Evolutionary conservation across 371 early-diverging fungal species (phyloP), one percentile per base, ranked within the genome.

Genomic region (Rhizopus sp.): DNA sequence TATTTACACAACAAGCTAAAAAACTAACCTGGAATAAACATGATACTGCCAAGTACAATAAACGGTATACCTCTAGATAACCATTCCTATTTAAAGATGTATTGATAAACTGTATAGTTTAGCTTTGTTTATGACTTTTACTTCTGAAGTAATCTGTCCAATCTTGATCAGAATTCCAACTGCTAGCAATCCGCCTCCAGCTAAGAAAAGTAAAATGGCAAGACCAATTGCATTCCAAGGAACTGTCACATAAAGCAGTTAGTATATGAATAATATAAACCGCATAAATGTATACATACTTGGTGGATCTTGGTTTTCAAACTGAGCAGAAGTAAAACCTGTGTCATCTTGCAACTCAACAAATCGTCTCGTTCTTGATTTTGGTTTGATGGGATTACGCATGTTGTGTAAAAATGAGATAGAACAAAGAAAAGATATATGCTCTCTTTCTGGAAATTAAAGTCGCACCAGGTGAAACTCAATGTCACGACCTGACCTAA

Each of bases 201-300:
- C 32, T 7, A 74, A 23, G 45, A 87, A 73, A 3, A 87, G 63
- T 32, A 77, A 45, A 23, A 64, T 49, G 4, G 87, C 85, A n/a
- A 87, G 62, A 9, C 68, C 59, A 52, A 87, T 87, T 4, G 87
- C 84, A 45, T 77, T 87, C 85, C 85, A 85, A 49, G 87, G 87
- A 64, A 84, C 85, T 84, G 53, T 6, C 46, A 12, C 23, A 9
- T 6, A 30, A 23, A 7, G 7, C n/a, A 4, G 4, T 23, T 3
- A 46, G 9, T 7, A 16, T 3, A 46, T 46, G 29, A 4, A n/a
- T 15, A 41, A 2, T 37, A 23, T 40, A 12, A n/a, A 4, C 6
- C 5, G 13, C 6, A n/a, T n/a, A 41, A 41, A 13, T 7, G 5
- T 5, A 41, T 38, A 29, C 57, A 62, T 65, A 75, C 81, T 66